Percentiles rank a stretch among this genome's conserved stretches.
These are phyloP conservation scores for Mucor lusitanicus DNA, from an alignment of 371 early-diverging fungal genomes.

Conservation along the genomic window DNA sequence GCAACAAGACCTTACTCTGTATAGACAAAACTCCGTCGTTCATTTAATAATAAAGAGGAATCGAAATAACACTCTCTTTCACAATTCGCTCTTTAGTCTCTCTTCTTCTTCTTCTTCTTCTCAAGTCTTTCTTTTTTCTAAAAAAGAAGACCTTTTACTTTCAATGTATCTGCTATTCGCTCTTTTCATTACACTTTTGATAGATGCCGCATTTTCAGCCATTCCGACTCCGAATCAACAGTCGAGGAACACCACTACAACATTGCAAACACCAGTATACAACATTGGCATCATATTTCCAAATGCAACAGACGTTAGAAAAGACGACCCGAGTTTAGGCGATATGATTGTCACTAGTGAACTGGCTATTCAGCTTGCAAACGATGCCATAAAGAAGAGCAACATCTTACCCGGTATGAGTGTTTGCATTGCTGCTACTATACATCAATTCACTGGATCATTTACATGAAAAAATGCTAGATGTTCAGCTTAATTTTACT, in stretches of 20 bases:
- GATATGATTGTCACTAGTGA: constrained; percentile 43
- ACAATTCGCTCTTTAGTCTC: not conserved
- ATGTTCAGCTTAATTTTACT: constrained; percentile 33
- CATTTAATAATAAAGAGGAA: not conserved
- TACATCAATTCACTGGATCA: not conserved
- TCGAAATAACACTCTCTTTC: not conserved
- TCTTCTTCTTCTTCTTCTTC: not conserved
- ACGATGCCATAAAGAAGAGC: constrained; percentile 15
- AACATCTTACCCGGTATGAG: constrained; percentile 37
- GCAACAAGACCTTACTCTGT: constrained; percentile 1
- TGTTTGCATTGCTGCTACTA: not conserved
- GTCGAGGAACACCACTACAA: not conserved
- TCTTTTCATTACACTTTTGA: not conserved
- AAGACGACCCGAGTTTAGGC: constrained; percentile 25
- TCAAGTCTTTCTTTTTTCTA: not conserved
- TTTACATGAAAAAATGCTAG: constrained; percentile 15
- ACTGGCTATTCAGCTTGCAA: constrained; percentile 32
- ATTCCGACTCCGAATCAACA: constrained; percentile 2
- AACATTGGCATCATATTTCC: constrained; percentile 42
- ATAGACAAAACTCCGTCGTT: constrained; percentile 7
- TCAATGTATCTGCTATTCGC: not conserved
- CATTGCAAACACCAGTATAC: constrained; percentile 19
- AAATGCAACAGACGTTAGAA: constrained; percentile 17
- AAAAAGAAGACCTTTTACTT: not conserved
- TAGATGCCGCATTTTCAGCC: not conserved